These are phyloP conservation scores for Ceratobasidium sp. DNA, from an alignment of 1,284 basidiomycete genomes.

Conservation along the genomic window DNA sequence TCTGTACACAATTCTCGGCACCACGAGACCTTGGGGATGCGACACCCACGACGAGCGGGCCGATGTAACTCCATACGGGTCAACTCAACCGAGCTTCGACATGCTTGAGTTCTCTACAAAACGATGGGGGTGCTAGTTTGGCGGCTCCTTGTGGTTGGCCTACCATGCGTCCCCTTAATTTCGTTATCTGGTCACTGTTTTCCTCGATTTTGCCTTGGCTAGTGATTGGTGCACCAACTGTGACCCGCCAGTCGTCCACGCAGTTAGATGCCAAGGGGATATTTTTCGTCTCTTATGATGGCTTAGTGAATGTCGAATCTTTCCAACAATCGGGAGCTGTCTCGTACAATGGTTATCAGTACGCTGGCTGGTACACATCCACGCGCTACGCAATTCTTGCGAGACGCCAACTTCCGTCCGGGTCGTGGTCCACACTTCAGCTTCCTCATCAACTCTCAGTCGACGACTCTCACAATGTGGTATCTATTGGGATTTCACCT, in stretches of 20 bases:
- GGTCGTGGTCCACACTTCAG: constrained; percentile 45
- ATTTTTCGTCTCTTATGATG: constrained; percentile 50
- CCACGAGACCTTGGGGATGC: constrained; percentile 37
- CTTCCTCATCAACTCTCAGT: constrained; percentile 47
- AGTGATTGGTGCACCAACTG: constrained; percentile 23
- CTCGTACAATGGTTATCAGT: constrained; percentile 49
- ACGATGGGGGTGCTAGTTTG: neutral
- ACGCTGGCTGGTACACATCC: constrained; percentile 49
- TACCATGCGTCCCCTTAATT: constrained; percentile 14
- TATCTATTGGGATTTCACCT: constrained; percentile 48
- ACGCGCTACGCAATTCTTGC: constrained; percentile 46
- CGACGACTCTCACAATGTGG: constrained; percentile 49
- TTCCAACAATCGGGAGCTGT: constrained; percentile 47
- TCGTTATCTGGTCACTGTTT: constrained; percentile 17
- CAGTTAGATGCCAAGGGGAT: constrained; percentile 42
- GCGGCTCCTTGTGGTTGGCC: neutral
- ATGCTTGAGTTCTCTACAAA: constrained; percentile 20
- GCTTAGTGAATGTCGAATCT: constrained; percentile 45
- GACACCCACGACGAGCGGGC: neutral
- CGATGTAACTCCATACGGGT: constrained; percentile 36
- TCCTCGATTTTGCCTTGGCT: constrained; percentile 9
- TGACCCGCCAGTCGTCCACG: constrained; percentile 39
- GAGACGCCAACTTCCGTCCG: constrained; percentile 44
- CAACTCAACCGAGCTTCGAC: constrained; percentile 16
- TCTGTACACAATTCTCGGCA: constrained; percentile 1